A percentile compares a stretch with the other conserved stretches of the same genome.
Conservation (phyloP, 306 rosid species). For the Benincasa hispida region DNA sequence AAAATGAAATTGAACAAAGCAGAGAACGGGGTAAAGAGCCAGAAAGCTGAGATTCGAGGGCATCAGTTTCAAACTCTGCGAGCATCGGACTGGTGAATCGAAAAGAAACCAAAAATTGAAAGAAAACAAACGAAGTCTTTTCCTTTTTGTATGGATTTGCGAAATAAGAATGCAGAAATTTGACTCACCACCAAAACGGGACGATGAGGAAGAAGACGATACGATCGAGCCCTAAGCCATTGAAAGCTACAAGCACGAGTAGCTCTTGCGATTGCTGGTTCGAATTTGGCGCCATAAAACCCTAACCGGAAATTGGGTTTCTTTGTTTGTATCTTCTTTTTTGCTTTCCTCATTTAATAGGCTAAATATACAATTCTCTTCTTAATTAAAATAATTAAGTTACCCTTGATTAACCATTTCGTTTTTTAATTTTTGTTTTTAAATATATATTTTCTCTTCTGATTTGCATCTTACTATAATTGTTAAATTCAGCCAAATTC, state of each 20-base stretch:
- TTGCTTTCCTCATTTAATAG: too few species aligned
- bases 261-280: background rate
- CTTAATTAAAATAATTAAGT: too few species aligned
- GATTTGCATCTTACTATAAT: too few species aligned
- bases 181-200: background rate
- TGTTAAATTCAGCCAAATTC: too few species aligned
- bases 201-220: background rate
- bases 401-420: too few species aligned
- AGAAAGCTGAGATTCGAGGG: slow-evolving; percentile 1
- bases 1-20: background rate
- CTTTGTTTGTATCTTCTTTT: background rate
- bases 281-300: background rate
- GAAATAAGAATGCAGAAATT: background rate
- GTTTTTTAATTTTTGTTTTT: too few species aligned
- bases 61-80: background rate
- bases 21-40: background rate
- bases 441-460: too few species aligned
- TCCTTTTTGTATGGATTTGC: background rate
- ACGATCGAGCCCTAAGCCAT: background rate
- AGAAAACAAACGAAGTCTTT: background rate
- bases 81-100: background rate
- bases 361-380: too few species aligned
- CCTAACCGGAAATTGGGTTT: background rate
- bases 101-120: background rate
- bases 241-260: background rate